Conservation (phyloP, 2,329 filamentous ascomycete species). For the Pseudopyricularia cyperi region DNA sequence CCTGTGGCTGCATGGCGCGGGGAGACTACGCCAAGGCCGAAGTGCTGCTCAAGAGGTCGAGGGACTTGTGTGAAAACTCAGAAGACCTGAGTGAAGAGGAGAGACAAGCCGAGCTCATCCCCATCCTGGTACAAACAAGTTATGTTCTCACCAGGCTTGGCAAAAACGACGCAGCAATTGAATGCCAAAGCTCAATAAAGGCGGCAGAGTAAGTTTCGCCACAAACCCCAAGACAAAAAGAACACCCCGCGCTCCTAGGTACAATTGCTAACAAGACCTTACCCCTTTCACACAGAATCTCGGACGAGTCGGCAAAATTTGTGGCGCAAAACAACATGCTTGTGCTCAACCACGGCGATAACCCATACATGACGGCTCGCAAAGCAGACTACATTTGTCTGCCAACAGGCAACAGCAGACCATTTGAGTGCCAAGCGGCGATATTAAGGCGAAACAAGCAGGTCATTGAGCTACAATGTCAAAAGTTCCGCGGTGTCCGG, state of each 20-base stretch:
- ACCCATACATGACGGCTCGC: conserved; percentile 57
- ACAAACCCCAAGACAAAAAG: not conserved
- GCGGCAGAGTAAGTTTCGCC: conserved; percentile 39
- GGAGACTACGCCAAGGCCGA: conserved; percentile 53
- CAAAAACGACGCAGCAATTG: conserved; percentile 50
- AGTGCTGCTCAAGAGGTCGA: conserved; percentile 55
- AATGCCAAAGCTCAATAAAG: conserved; percentile 49
- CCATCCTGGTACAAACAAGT: conserved; percentile 64
- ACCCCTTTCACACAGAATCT: conserved; percentile 31
- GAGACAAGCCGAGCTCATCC: conserved; percentile 59
- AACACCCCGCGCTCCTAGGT: not conserved
- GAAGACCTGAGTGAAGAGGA: conserved; percentile 65
- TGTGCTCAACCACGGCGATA: conserved; percentile 28
- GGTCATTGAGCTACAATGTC: conserved; percentile 49
- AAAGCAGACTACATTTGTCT: conserved; percentile 40
- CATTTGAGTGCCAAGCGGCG: conserved; percentile 59
- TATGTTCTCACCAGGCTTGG: conserved; percentile 58
- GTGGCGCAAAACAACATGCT: conserved; percentile 54
- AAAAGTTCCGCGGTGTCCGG: conserved; percentile 53
- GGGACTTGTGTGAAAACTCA: conserved; percentile 56
- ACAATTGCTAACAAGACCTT: not conserved
- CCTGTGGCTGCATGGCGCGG: conserved; percentile 58
- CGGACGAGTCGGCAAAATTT: conserved; percentile 52
- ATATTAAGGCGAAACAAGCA: conserved; percentile 50
- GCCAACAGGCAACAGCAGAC: conserved; percentile 41